Evolutionary conservation across 257 asterid genomes (phyloP).

Genomic region (Penstemon eatonii): DNA sequence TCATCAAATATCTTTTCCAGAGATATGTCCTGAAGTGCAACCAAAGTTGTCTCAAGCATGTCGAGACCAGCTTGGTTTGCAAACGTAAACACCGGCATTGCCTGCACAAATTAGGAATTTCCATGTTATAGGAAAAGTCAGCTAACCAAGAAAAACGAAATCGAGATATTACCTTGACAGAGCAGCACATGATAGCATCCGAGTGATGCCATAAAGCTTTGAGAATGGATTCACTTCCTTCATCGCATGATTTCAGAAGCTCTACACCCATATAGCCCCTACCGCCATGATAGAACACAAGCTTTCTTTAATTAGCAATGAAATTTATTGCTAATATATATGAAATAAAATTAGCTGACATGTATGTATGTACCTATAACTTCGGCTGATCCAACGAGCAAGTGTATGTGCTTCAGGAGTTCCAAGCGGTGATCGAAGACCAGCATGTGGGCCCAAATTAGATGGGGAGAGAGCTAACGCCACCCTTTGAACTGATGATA

Average conservation of each 20-base stretch:
- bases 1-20: slow-evolving; percentile 86
- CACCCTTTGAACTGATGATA: slow-evolving; percentile 89
- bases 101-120: slow-evolving; percentile 43
- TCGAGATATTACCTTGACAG: slow-evolving; percentile 55
- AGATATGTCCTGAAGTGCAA: slow-evolving; percentile 80
- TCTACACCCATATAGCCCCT: slow-evolving; percentile 78
- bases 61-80: slow-evolving; percentile 95
- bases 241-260: slow-evolving; percentile 58
- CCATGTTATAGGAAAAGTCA: no score
- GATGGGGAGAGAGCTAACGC: slow-evolving; percentile 89
- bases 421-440: slow-evolving; percentile 68
- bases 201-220: slow-evolving; percentile 76
- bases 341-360: background rate
- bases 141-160: no score
- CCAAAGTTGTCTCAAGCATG: slow-evolving; percentile 91
- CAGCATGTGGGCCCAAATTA: slow-evolving; percentile 53
- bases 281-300: background rate
- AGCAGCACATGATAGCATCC: slow-evolving; percentile 86
- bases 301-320: no score
- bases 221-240: slow-evolving; percentile 69
- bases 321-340: no score
- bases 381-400: slow-evolving; percentile 83
- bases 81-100: slow-evolving; percentile 74
- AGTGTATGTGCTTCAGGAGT: slow-evolving; percentile 84
- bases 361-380: slow-evolving; percentile 57